Evolutionary conservation across 768 basidiomycete genomes (phyloP), one percentile per base, ranked within the genome.

Genomic region (Xerocomellus chrysenteron): DNA sequence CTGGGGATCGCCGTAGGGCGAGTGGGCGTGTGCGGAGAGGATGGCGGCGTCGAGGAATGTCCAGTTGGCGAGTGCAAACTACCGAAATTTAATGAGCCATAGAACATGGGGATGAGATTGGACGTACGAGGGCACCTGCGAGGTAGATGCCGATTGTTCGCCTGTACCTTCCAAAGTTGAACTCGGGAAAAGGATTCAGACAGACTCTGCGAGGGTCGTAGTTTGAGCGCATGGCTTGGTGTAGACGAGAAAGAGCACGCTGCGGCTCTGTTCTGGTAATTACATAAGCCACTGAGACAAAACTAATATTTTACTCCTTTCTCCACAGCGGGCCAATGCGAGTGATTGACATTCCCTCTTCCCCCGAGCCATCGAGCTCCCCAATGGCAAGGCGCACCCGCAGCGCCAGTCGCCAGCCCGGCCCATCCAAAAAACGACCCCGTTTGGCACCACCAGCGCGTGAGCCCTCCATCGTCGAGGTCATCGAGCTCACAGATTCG

Each of bases 21-120:
- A 75, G 52, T 82, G 84, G 0, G 93, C 92, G 65, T 96, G 92
- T 4, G 90, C 85, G 11, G 94, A 97, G 40, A 94, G 80, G 52
- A 98, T 86, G 24, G 88, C 87, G 14, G 97, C 96, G 65, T 98
- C 96, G 54, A 98, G 77, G 74, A 99, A 94, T 4, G 89, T 82
- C 94, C 96, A 98, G 72, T 92, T 92, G 30, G 93, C 95, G 19
- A 98, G 76, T 1, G 94, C 92, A 72, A 98, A 98, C 95, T 95
- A 45, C 5, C 16, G 19, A 24, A 8, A 21, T 16, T 33, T 6
- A 33, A 8, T 33, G 28, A 46, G 52, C 13, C 10, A 5, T 13
- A 30, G 3, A 4, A 17, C 35, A 5, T 5, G 32, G 19, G 45
- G 58, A 33, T n/a, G 53, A n/a, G 40, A 45, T 50, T 39, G 19